Evolutionary conservation across 257 asterid genomes (phyloP), one percentile per base, ranked within the genome.

Genomic region (Linaria vulgaris): DNA sequence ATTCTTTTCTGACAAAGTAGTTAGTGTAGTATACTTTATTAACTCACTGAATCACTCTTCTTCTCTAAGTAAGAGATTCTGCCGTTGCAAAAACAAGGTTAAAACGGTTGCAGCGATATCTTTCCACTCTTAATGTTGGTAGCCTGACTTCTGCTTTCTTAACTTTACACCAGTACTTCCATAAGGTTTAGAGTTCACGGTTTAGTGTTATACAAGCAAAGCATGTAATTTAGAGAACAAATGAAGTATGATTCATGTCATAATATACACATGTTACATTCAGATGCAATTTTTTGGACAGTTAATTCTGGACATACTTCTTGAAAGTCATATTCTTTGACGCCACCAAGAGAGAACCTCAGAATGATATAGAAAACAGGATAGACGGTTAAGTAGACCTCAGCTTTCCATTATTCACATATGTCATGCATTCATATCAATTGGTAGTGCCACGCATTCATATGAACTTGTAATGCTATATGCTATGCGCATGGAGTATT

Each of bases 341-440:
- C 63, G 15, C 25, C 15, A 55, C 14, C 7, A 17, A 21, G 63
- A 37, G 12, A 48, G 27, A 48, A 16, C 19, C 47, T 49, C 47
- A 56, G 21, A 48, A 45, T 13, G 39, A 57, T 44, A 22, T 34
- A 15, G 46, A 44, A 23, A 37, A 23, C 25, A 23, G 14, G 48
- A 12, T 23, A 30, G 54, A 52, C 16, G 44, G 58, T 49, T 63
- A 54, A 30, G 16, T 37, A 60, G 24, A 70, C 24, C 47, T 55
- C 49, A 51, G 58, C 21, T 8, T 66, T 45, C n/a, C n/a, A n/a
- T n/a, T n/a, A n/a, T n/a, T 52, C 27, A 25, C 43, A 61, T 48
- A 13, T 45, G 43, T 61, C 14, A 43, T 50, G 24, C 66, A 21
- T 27, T 11, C 25, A 50, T n/a, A n/a, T 44, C 17, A 59, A 24